Percentiles rank a stretch among this genome's conserved stretches.
Conservation (phyloP, 2,329 filamentous ascomycete species). For the Niveomyces coronatus region DNA sequence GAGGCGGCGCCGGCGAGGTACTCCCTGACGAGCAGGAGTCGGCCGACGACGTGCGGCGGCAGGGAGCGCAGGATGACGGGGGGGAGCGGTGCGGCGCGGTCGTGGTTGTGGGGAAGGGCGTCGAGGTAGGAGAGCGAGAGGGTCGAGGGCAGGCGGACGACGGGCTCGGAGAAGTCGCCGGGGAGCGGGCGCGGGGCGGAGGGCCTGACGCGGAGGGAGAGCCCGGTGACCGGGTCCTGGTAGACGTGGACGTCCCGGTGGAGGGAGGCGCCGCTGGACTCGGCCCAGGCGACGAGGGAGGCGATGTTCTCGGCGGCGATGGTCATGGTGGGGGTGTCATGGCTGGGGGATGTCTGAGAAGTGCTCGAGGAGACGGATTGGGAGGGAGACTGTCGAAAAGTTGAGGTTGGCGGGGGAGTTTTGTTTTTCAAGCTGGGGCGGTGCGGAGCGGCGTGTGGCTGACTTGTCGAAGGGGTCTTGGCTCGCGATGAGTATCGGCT, state of each 20-base stretch:
- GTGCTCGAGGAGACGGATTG: too few relatives aligned
- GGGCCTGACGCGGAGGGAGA: constrained; percentile 42
- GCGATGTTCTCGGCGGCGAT: constrained; percentile 14
- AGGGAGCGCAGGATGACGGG: constrained; percentile 53
- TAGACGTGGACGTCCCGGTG: constrained; percentile 44
- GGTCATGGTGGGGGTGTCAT: constrained; percentile 10
- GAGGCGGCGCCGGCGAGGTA: constrained; percentile 47
- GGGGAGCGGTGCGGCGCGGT: constrained; percentile 57
- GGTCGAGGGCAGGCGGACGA: constrained; percentile 42
- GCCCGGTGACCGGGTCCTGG: constrained; percentile 37
- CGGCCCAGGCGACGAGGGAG: constrained; percentile 39
- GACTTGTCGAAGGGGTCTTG: too few relatives aligned
- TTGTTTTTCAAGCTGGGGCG: too few relatives aligned
- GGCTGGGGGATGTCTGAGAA: neutral
- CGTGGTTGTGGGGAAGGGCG: constrained; percentile 39
- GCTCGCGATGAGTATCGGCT: too few relatives aligned
- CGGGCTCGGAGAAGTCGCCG: constrained; percentile 23
- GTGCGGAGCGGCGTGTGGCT: too few relatives aligned
- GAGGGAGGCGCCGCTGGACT: constrained; percentile 33
- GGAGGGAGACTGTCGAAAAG: too few relatives aligned
- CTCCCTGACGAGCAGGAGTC: constrained; percentile 61
- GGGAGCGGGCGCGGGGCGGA: constrained; percentile 1
- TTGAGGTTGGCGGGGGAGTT: too few relatives aligned
- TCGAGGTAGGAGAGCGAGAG: constrained; percentile 51
- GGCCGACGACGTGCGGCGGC: constrained; percentile 49